Base-by-base conservation (phyloP, 139 green algal genomes). In the Volvox africanus region DNA sequence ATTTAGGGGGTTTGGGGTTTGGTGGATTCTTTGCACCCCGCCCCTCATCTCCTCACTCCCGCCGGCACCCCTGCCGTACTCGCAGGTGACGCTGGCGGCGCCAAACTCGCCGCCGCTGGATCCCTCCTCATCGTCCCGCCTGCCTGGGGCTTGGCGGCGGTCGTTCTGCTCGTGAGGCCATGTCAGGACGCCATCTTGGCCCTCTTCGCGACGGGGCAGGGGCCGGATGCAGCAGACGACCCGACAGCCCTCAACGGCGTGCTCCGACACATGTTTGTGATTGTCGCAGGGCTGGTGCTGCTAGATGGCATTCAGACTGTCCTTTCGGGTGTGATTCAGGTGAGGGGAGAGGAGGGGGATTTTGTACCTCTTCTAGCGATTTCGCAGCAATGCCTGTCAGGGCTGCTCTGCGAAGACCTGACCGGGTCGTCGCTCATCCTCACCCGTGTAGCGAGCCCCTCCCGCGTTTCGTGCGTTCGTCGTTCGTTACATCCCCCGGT, bases 291-390 rank as follows among this genome's bases (percentile, higher is more conserved):
- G 69, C 80, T 96, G 79, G 91, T 93, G 89, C 86, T 94, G 50
- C 82, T 95, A n/a, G 93, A 95, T 50, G 94, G 93, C 0, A 18
- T 89, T 32, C 94, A 95, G 87, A 94, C 93, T 2, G 79, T 96
- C 26, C 88, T 96, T 37, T 79, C 79, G 0, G 94, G 94, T n/a
- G 84, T 95, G 30, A 92, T 94, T 14, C 79, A 90, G 85, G 90
- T 92, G 50, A 17, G 76, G 32, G 76, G 32, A 55, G 30, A 3
- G 19, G 76, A 61, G 76, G 30, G 76, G 33, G 30, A n/a, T n/a
- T n/a, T n/a, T n/a, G n/a, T n/a, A n/a, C n/a, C n/a, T n/a, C n/a
- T n/a, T n/a, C n/a, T n/a, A n/a, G n/a, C n/a, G n/a, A n/a, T n/a
- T n/a, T n/a, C n/a, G n/a, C n/a, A n/a, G n/a, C n/a, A n/a, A n/a